Conservation (phyloP, 2,329 filamentous ascomycete species). For the Trichoderma gracile region DNA sequence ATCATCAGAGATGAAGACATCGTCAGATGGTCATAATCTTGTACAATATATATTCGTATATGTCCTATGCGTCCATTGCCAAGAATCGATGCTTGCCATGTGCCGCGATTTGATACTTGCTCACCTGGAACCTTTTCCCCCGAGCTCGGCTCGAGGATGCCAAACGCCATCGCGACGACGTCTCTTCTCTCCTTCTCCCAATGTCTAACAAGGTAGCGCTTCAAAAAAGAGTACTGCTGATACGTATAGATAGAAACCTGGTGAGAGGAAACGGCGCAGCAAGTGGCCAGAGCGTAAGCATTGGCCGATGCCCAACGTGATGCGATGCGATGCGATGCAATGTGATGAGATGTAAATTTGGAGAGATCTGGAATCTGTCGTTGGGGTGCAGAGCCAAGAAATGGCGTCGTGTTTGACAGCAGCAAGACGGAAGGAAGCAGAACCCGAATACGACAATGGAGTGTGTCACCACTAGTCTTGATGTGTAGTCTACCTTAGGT, state of each 20-base stretch:
- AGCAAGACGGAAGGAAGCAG: too few species aligned
- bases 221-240: neutral
- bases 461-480: too few species aligned
- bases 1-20: neutral
- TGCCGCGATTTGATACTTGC: constrained; percentile 26
- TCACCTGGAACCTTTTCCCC: constrained; percentile 74
- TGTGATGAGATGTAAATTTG: too few species aligned
- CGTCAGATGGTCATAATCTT: neutral
- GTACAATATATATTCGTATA: neutral
- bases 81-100: neutral
- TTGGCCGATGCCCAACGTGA: neutral
- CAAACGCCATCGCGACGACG: constrained; percentile 53
- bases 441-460: too few species aligned
- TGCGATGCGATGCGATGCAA: too few species aligned
- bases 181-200: neutral
- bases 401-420: too few species aligned
- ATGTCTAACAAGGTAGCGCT: too few species aligned
- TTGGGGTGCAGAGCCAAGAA: too few species aligned
- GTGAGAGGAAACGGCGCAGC: neutral
- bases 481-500: too few species aligned
- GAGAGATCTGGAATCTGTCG: too few species aligned
- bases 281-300: neutral
- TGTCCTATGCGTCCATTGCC: neutral
- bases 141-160: constrained; percentile 68
- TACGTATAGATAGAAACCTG: neutral